Evolutionary conservation across 805 yeast species (phyloP), one percentile per base, ranked within the genome.

Genomic region (Ogataea wickerhamii): DNA sequence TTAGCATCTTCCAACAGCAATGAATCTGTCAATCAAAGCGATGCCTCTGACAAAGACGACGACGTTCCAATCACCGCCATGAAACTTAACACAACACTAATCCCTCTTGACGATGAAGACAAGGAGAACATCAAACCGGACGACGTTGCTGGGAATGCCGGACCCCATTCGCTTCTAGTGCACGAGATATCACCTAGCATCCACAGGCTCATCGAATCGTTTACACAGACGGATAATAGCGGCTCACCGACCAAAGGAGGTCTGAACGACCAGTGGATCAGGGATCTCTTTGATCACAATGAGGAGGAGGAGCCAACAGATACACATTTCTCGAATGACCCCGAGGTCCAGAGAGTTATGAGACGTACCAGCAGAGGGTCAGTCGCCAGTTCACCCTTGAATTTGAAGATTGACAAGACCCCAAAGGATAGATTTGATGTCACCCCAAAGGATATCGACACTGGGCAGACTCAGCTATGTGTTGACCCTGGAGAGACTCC

Each of bases 11-110:
- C 22, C 19, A 37, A 12, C 20, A 24, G 25, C 5, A 29, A 18
- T 29, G 22, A 18, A 10, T 21, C 10, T 6, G 14, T n/a, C 12
- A 25, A 25, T 5, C 20, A 24, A 18, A 20, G 38, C 5, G 40
- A 41, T 29, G 27, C 36, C 18, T 31, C 43, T 22, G 52, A 48
- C 26, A 47, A 49, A 14, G 49, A 44, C 17, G 44, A 70, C 61
- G 74, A 64, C 65, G 58, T 43, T 6, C 66, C 66, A 13, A 42
- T 61, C 16, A 54, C 55, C 38, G 80, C 80, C n/a, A 72, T 74
- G 4, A 75, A 75, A 49, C 57, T 71, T 28, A 75, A 74, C 47
- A 75, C 80, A 3, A 64, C 78, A 28, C 67, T 75, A 17, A 74
- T 75, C 32, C 74, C 72, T 43, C 44, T 75, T n/a, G 74, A 70